A percentile compares a stretch with the other conserved stretches of the same genome.
These are phyloP conservation scores for Capronia americana DNA, from an alignment of 2,329 filamentous ascomycete genomes.

Conservation along the genomic window DNA sequence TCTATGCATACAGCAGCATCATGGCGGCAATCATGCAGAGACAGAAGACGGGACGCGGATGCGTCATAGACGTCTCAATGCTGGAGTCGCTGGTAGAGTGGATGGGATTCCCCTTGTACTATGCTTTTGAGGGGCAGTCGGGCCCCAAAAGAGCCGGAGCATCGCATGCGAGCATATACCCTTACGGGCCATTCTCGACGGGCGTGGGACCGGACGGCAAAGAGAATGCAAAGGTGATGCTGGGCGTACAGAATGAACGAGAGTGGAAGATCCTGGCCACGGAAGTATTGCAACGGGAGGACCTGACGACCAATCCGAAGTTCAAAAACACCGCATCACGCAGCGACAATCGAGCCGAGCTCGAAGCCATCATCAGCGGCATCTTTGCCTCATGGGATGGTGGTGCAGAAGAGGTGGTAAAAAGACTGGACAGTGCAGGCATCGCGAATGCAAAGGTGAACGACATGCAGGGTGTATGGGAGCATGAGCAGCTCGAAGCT, in stretches of 20 bases:
- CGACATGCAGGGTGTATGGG: constrained; percentile 62
- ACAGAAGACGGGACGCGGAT: constrained; percentile 56
- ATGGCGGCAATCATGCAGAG: constrained; percentile 59
- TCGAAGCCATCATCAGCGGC: constrained; percentile 55
- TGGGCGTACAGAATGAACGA: constrained; percentile 64
- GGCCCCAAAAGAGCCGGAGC: constrained; percentile 57
- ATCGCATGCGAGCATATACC: constrained; percentile 62
- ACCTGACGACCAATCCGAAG: constrained; percentile 53
- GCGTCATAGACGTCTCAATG: constrained; percentile 63
- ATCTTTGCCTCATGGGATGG: constrained; percentile 47
- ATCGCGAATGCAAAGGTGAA: constrained; percentile 65
- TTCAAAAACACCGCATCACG: constrained; percentile 58
- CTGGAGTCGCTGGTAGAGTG: constrained; percentile 65
- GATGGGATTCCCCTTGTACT: constrained; percentile 65
- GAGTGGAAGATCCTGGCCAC: constrained; percentile 61
- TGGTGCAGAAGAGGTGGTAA: constrained; percentile 51
- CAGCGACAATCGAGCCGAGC: constrained; percentile 54
- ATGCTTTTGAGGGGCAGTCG: constrained; percentile 55
- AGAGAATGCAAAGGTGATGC: constrained; percentile 56
- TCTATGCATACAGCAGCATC: constrained; percentile 61
- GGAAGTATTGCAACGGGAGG: constrained; percentile 53
- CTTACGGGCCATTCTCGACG: constrained; percentile 62
- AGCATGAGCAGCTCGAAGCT: constrained; percentile 60
- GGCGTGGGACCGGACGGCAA: constrained; percentile 44
- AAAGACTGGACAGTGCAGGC: constrained; percentile 54